phyloP scores from a whole-genome alignment of 169 alveolate species.

The Cryptosporidium bovis region DNA sequence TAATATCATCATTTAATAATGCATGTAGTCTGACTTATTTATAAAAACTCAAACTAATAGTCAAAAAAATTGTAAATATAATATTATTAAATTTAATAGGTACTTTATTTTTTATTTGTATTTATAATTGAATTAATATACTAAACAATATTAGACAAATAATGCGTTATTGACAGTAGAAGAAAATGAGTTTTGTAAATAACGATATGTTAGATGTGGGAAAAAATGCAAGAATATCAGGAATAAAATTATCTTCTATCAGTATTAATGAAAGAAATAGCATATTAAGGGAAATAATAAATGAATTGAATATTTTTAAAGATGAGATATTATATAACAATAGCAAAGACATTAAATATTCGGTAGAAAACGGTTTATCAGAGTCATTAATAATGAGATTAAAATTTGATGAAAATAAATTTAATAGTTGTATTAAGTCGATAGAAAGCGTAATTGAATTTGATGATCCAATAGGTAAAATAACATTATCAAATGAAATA shows the following conservation, averaged over 20 bases:
- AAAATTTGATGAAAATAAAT: slow-evolving; percentile 25
- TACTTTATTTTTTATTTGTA: not conserved
- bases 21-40: too few relatives aligned
- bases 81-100: not conserved
- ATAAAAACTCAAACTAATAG: too few relatives aligned
- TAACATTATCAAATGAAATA: slow-evolving; percentile 65
- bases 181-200: not conserved
- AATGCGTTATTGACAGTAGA: not conserved
- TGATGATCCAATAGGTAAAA: slow-evolving; percentile 73
- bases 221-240: slow-evolving; percentile 35
- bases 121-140: not conserved
- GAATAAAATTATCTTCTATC: slow-evolving; percentile 40
- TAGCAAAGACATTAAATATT: slow-evolving; percentile 38
- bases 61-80: too few relatives aligned
- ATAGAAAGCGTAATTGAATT: slow-evolving; percentile 44
- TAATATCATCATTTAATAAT: not conserved
- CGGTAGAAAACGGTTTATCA: slow-evolving; percentile 36
- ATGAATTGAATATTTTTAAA: slow-evolving; percentile 17
- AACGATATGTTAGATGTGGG: not conserved
- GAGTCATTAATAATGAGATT: slow-evolving; percentile 46
- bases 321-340: slow-evolving; percentile 42
- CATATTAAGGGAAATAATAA: slow-evolving; percentile 32
- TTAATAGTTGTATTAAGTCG: slow-evolving; percentile 21
- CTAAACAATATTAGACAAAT: too few relatives aligned
- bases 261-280: slow-evolving; percentile 50